Base-by-base conservation (phyloP, 176 grass and related monocot species). In the Oryza meridionalis region DNA sequence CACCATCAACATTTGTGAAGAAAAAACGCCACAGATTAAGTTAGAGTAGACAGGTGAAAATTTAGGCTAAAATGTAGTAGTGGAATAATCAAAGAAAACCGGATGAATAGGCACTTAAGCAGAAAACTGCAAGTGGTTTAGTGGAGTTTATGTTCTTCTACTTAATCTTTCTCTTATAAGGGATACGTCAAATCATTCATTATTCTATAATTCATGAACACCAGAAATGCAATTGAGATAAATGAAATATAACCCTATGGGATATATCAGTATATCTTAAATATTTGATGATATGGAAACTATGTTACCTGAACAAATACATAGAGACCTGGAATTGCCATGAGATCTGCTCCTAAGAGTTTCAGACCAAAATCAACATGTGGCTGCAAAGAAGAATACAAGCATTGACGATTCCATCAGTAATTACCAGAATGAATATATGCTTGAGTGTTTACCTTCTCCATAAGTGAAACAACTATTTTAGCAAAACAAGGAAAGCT, bases 361-460 rank as follows among this genome's bases (percentile, higher is more conserved):
- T 87, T 96, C 43, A 96, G 81, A 79, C 94, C 94, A 83, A 96
- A 96, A 73, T 96, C 94, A 83, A 96, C 88, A 80, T 96, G 94
- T 31, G 94, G 94, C 94, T 96, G 77, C 74, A 88, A 79, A 84
- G 32, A 67, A 46, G 19, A 80, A 75, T n/a, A 77, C 38, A 72
- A 66, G 84, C 84, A 46, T 46, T 67, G 17, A 77, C 19, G 33
- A 14, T 33, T 55, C 44, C 27, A 37, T 88, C 12, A 50, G 73
- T 77, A 86, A 65, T 51, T 3, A 13, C 29, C 1, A 29, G 77
- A 63, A 63, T 11, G 38, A 27, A 49, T 73, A n/a, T 17, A 66
- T 65, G 42, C 16, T 50, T 79, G 59, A 55, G 21, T 21, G 44
- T 47, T 72, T 81, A 96, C 94, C 91, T 96, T 96, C 69, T 96